These are phyloP conservation scores for Canavalia gladiata DNA, from an alignment of 306 rosid species.

Conservation along the genomic window DNA sequence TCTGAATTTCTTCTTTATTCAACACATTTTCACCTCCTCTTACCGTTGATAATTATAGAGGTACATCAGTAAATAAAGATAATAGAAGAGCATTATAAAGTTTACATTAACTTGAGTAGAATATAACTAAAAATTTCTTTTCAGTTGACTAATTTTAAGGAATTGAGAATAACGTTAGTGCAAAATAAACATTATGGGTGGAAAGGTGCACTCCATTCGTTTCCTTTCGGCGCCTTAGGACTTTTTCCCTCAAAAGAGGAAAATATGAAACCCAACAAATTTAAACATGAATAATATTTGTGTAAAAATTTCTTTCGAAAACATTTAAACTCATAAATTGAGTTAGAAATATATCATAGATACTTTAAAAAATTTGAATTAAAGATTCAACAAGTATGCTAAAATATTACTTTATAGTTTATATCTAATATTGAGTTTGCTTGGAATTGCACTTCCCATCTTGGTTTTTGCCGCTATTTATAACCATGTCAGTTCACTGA, in stretches of 20 bases:
- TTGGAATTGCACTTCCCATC: conserved; percentile 22
- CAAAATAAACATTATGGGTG: neutral
- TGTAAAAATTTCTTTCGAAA: conserved; percentile 8
- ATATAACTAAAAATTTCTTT: neutral
- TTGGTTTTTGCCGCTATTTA: conserved; percentile 27
- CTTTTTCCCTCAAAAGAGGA: neutral
- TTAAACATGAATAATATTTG: conserved; percentile 26
- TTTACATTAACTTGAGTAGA: conserved; percentile 27
- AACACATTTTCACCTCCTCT: conserved; percentile 24
- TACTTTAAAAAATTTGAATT: conserved; percentile 20
- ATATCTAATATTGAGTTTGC: conserved; percentile 27
- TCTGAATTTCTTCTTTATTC: conserved; percentile 47
- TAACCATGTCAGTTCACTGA: neutral
- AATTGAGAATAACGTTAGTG: neutral
- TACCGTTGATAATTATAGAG: conserved; percentile 3
- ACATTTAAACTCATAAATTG: neutral
- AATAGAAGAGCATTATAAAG: conserved; percentile 19
- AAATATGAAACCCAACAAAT: conserved; percentile 23
- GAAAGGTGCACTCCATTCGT: conserved; percentile 9
- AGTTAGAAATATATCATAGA: conserved; percentile 1
- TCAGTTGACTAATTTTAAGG: neutral
- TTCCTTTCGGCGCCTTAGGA: conserved; percentile 31
- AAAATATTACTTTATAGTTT: neutral
- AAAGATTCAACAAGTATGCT: conserved; percentile 5
- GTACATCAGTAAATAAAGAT: neutral